Conservation (phyloP, 768 basidiomycete species). For the Trametopsis cervina region DNA sequence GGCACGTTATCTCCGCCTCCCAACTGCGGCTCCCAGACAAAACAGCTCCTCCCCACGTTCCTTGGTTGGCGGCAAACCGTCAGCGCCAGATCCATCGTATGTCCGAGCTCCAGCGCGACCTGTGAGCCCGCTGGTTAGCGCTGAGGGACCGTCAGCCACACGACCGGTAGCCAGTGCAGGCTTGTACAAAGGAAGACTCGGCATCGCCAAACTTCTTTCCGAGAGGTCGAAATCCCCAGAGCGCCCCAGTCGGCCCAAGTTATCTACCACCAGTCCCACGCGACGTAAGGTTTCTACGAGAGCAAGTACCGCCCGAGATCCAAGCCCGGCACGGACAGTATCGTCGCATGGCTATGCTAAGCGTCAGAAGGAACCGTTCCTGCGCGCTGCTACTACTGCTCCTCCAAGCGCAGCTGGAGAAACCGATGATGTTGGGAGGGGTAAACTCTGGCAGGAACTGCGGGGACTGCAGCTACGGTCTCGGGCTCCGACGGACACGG, state of each 20-base stretch:
- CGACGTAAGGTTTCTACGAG: conserved; percentile 31
- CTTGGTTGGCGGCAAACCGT: conserved; percentile 2
- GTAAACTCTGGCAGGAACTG: conserved; percentile 50
- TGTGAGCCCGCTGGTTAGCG: conserved; percentile 10
- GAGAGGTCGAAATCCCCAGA: conserved; percentile 22
- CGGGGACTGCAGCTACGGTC: conserved; percentile 42
- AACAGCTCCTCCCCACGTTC: conserved; percentile 20
- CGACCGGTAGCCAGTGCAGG: conserved; percentile 18
- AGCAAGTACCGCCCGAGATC: conserved; percentile 24
- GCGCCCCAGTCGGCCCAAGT: conserved; percentile 19
- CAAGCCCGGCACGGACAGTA: conserved; percentile 32
- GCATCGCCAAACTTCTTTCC: conserved; percentile 33
- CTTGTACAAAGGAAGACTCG: conserved; percentile 24
- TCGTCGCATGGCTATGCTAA: conserved; percentile 20
- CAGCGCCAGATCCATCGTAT: neutral
- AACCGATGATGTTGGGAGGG: conserved; percentile 31
- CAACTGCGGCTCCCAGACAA: conserved; percentile 42
- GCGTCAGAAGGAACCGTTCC: conserved; percentile 11
- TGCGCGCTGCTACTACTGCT: conserved; percentile 11
- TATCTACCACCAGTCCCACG: conserved; percentile 13
- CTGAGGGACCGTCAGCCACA: conserved; percentile 6
- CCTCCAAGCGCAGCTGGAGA: conserved; percentile 16
- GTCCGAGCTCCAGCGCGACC: conserved; percentile 9
- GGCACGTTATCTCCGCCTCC: conserved; percentile 74
- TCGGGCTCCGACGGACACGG: conserved; percentile 13